Conservation (phyloP, 805 yeast species). For the Schwanniomyces vanrijiae region DNA sequence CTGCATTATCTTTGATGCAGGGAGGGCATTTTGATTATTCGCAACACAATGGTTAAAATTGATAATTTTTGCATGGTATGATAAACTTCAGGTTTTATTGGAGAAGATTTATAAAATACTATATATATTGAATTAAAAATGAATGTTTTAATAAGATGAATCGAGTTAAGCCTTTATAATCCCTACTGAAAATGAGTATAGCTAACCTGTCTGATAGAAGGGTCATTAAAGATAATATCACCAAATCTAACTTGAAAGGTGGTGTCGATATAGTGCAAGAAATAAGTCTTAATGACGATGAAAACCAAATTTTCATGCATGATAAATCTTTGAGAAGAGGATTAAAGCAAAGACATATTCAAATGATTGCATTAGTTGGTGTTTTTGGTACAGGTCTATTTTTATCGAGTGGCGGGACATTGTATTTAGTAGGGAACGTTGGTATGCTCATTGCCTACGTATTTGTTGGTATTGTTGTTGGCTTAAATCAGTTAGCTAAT, state of each 20-base stretch:
- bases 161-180: no score
- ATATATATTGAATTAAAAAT: background rate
- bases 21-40: background rate
- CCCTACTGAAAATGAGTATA: background rate
- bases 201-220: background rate
- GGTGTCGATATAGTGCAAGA: background rate
- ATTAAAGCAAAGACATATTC: constrained; percentile 18
- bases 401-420: constrained; percentile 52
- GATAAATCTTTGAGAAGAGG: constrained; percentile 15
- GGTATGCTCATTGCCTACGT: constrained; percentile 50
- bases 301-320: background rate
- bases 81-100: background rate
- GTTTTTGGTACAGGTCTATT: constrained; percentile 54
- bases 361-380: constrained; percentile 21
- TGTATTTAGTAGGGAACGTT: constrained; percentile 43
- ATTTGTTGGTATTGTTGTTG: constrained; percentile 45
- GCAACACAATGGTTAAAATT: background rate
- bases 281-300: background rate
- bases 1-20: background rate
- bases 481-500: constrained; percentile 39
- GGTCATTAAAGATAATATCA: background rate
- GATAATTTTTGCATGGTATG: background rate
- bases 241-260: background rate
- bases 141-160: background rate
- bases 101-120: background rate